phyloP scores from a whole-genome alignment of 805 yeast species.

The Komagataella populi region DNA sequence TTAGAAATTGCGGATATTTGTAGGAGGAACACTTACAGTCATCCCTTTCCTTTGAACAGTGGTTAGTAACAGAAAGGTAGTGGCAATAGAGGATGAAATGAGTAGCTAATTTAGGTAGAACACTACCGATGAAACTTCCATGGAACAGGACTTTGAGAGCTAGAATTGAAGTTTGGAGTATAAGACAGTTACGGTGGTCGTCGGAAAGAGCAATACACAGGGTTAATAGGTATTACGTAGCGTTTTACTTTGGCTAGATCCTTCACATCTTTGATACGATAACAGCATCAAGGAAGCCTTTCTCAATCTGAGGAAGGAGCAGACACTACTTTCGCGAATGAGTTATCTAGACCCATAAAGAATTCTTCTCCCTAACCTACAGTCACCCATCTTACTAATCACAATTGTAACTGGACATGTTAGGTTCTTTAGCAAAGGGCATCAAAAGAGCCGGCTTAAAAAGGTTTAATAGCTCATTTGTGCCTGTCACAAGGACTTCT shows the following conservation, averaged over 20 bases:
- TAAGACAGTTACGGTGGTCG: too few relatives aligned
- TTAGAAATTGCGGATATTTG: background rate
- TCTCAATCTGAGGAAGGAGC: background rate
- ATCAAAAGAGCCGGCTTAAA: background rate
- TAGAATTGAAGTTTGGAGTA: background rate
- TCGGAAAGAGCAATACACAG: background rate
- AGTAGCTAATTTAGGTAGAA: background rate
- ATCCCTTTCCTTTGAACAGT: background rate
- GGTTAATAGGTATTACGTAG: background rate
- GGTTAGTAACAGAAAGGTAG: background rate
- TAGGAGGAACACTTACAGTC: background rate
- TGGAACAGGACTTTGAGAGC: background rate
- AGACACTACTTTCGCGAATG: background rate
- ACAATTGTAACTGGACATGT: background rate
- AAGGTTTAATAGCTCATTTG: background rate
- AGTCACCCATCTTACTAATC: background rate
- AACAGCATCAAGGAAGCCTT: background rate
- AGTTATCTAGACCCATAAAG: background rate
- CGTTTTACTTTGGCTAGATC: background rate
- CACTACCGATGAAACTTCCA: background rate
- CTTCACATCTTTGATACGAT: background rate
- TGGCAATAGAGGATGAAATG: background rate
- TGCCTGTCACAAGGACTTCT: constrained; percentile 37
- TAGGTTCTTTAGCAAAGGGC: background rate
- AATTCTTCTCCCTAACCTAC: background rate